These are phyloP conservation scores for Fabrea salina DNA, from an alignment of 169 alveolate genomes.

Conservation along the genomic window DNA sequence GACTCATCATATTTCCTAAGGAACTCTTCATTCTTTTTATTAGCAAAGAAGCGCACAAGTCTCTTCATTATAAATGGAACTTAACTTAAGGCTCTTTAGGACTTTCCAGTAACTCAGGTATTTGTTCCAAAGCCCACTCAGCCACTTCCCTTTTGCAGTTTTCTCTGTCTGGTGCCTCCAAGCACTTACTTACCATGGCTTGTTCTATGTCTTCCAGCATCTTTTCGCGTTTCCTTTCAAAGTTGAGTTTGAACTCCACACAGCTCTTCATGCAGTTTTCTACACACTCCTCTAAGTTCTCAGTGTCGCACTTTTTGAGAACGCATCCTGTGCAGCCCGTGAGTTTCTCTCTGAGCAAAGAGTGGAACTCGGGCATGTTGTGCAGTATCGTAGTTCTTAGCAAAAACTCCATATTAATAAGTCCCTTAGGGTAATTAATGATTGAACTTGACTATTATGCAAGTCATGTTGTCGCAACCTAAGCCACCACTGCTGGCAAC, in stretches of 20 bases:
- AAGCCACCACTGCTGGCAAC: conserved; percentile 86
- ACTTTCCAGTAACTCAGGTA: not conserved
- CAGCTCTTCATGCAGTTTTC: not conserved
- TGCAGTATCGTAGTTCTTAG: not conserved
- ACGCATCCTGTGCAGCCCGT: not conserved
- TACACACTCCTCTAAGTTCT: not conserved
- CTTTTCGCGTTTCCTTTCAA: not conserved
- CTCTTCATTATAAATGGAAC: not conserved
- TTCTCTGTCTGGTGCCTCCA: not conserved
- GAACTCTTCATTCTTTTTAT: too few species aligned
- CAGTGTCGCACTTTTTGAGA: not conserved
- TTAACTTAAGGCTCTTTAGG: not conserved
- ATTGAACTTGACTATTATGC: conserved; percentile 79
- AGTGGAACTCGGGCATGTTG: not conserved
- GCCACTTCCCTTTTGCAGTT: not conserved
- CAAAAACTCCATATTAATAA: too few species aligned
- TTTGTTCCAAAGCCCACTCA: not conserved
- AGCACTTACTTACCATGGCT: not conserved
- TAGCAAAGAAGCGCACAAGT: not conserved
- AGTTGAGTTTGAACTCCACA: not conserved
- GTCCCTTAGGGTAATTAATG: conserved; percentile 27
- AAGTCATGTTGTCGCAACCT: conserved; percentile 96
- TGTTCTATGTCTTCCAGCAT: not conserved
- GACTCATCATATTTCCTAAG: too few species aligned
- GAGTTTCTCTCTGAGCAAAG: not conserved